These are phyloP conservation scores for Termitomyces sp. DNA, from an alignment of 768 basidiomycete genomes.

Conservation along the genomic window DNA sequence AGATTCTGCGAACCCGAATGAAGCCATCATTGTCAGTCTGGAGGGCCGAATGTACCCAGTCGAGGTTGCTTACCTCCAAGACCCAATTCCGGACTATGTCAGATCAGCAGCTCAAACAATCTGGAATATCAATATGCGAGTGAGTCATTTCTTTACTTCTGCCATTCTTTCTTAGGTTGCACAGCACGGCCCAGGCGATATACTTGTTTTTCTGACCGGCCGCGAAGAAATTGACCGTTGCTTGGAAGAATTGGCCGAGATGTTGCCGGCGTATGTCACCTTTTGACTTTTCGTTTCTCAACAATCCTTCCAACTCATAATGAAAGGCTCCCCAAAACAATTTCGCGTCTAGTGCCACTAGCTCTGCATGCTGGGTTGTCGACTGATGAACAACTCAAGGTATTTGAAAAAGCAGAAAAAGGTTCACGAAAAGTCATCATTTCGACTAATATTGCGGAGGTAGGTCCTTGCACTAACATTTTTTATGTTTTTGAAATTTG, in stretches of 20 bases:
- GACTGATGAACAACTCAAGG: slow-evolving; percentile 79
- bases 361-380: slow-evolving; percentile 88
- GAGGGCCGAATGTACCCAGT: slow-evolving; percentile 97
- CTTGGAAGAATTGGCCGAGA: slow-evolving; percentile 72
- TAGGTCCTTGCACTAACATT: slow-evolving; percentile 19
- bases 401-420: slow-evolving; percentile 73
- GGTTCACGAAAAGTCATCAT: slow-evolving; percentile 87
- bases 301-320: not conserved
- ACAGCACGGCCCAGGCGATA: slow-evolving; percentile 81
- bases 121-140: slow-evolving; percentile 79
- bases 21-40: slow-evolving; percentile 80
- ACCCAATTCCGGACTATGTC: slow-evolving; percentile 78
- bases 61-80: slow-evolving; percentile 81
- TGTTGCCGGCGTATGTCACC: slow-evolving; percentile 56
- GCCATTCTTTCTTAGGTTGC: not conserved
- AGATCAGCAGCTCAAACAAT: slow-evolving; percentile 76
- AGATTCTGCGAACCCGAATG: slow-evolving; percentile 50
- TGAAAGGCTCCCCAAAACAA: slow-evolving; percentile 45
- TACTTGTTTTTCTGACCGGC: slow-evolving; percentile 92
- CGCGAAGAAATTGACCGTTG: slow-evolving; percentile 94
- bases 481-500: not conserved
- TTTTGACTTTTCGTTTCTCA: not conserved
- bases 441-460: slow-evolving; percentile 95
- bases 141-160: slow-evolving; percentile 22
- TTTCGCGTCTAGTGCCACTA: slow-evolving; percentile 55